A percentile compares a stretch with the other conserved stretches of the same genome.
Evolutionary conservation across 805 yeast species (phyloP).

Genomic region (Yarrowia sp.): DNA sequence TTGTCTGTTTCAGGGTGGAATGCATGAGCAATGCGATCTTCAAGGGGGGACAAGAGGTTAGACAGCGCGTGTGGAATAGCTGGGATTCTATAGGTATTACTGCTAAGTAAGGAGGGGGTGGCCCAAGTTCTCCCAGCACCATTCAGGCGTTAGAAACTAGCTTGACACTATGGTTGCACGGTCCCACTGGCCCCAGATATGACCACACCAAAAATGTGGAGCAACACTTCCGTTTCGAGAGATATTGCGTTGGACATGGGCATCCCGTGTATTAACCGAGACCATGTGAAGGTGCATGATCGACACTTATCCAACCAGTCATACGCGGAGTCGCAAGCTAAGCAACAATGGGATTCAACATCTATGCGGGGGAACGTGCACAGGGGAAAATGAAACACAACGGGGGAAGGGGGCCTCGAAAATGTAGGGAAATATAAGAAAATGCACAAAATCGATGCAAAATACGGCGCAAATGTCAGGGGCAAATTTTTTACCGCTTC

Average conservation of each 20-base stretch:
- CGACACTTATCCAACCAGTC: conserved; percentile 37
- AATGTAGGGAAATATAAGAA: neutral
- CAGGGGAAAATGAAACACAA: conserved; percentile 29
- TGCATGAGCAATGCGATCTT: conserved; percentile 33
- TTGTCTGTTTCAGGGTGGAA: conserved; percentile 37
- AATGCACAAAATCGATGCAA: neutral
- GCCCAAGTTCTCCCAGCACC: neutral
- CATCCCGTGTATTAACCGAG: conserved; percentile 7
- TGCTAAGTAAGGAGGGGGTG: neutral
- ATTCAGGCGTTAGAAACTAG: no score
- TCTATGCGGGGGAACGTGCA: conserved; percentile 24
- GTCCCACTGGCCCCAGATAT: neutral
- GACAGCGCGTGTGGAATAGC: conserved; percentile 5
- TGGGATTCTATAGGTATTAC: neutral
- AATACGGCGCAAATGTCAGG: neutral
- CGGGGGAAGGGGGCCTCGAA: neutral
- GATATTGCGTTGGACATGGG: neutral
- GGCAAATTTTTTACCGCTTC: neutral
- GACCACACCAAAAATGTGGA: neutral
- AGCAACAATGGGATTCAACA: conserved; percentile 31
- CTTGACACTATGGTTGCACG: neutral
- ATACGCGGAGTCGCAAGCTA: conserved; percentile 19
- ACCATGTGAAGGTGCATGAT: conserved; percentile 29
- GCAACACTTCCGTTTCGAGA: conserved; percentile 4
- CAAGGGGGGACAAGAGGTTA: conserved; percentile 25